Conservation (phyloP, 805 yeast genomes). For the Monosporozyma siamensis region DNA sequence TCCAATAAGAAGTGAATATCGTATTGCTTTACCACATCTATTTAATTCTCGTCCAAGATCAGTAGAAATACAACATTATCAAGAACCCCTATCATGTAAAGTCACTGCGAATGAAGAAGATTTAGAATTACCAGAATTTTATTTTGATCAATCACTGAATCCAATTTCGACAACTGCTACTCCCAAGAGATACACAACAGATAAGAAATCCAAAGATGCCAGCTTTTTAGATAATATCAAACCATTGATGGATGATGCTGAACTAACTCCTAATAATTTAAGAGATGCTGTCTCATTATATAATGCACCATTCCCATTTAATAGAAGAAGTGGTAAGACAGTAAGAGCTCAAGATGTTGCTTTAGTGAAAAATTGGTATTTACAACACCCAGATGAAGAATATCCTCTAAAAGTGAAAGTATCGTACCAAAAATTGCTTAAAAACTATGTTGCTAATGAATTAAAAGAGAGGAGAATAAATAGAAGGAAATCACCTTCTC, state of each 20-base stretch:
- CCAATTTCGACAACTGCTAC: conserved; percentile 38
- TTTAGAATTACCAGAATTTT: conserved; percentile 46
- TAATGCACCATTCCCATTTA: conserved; percentile 82
- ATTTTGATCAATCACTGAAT: conserved; percentile 43
- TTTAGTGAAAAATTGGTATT: conserved; percentile 71
- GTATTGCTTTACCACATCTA: conserved; percentile 76
- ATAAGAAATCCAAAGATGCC: conserved; percentile 32
- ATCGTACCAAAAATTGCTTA: conserved; percentile 84
- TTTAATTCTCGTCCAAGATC: conserved; percentile 70
- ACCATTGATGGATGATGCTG: conserved; percentile 45
- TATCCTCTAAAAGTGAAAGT: conserved; percentile 71
- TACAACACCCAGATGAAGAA: conserved; percentile 52
- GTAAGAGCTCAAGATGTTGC: conserved; percentile 88
- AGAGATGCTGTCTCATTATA: conserved; percentile 57
- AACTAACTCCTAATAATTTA: conserved; percentile 39
- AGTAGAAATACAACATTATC: conserved; percentile 54
- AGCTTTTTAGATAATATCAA: conserved; percentile 34
- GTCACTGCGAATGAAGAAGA: conserved; percentile 34
- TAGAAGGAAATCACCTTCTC: conserved; percentile 39
- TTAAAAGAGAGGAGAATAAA: conserved; percentile 36
- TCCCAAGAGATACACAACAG: conserved; percentile 8
- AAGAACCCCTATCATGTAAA: conserved; percentile 49
- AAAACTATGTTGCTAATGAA: conserved; percentile 61
- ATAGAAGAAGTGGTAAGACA: conserved; percentile 59
- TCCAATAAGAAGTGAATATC: conserved; percentile 72